phyloP scores from a whole-genome alignment of 257 asterid species.

The Przewalskia tangutica region DNA sequence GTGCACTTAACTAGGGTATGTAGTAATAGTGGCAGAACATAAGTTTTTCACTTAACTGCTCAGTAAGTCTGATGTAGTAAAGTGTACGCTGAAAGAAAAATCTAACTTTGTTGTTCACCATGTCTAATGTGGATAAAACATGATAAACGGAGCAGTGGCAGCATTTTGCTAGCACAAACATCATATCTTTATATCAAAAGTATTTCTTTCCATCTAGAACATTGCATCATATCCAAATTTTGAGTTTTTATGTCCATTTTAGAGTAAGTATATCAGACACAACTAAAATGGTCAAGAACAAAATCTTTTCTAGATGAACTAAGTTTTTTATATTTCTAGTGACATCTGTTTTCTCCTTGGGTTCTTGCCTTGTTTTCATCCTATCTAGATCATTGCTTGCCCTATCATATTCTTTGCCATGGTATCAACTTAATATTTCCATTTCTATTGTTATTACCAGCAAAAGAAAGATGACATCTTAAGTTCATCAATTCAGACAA shows the following conservation, averaged over 20 bases:
- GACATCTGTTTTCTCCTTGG: background rate
- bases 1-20: background rate
- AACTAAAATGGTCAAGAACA: too few relatives aligned
- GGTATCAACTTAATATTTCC: background rate
- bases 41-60: background rate
- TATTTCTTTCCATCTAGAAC: too few relatives aligned
- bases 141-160: background rate
- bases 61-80: background rate
- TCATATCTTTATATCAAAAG: background rate
- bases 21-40: background rate
- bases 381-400: background rate
- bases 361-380: background rate
- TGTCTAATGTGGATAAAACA: background rate
- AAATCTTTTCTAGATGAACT: background rate
- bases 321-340: background rate
- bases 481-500: constrained; percentile 53
- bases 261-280: too few relatives aligned
- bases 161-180: background rate
- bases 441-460: constrained; percentile 24
- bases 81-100: background rate
- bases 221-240: too few relatives aligned
- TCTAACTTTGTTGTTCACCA: background rate
- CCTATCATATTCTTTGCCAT: background rate
- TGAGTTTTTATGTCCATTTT: too few relatives aligned
- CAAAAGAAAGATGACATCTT: constrained; percentile 66